Evolutionary conservation across 768 basidiomycete genomes (phyloP).

Genomic region (Exidia glandulosa): DNA sequence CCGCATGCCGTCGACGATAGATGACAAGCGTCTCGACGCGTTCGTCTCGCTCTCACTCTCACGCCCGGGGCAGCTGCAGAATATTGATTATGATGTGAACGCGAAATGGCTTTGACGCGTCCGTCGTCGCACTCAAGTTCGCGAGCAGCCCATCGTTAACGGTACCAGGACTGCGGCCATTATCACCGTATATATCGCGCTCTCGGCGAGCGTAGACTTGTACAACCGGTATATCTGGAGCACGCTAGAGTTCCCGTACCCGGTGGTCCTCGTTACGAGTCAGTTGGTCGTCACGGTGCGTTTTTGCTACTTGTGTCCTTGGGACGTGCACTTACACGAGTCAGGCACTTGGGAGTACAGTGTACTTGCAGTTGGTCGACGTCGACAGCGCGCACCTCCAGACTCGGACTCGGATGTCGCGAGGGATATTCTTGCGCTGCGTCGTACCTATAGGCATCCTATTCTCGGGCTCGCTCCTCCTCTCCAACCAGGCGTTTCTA

Average conservation of each 20-base stretch:
- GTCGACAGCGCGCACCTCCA: slow-evolving; percentile 60
- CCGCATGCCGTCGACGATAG: neutral
- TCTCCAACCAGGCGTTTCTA: slow-evolving; percentile 88
- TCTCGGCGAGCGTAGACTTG: slow-evolving; percentile 83
- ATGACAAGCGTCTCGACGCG: slow-evolving; percentile 7
- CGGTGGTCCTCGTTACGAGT: slow-evolving; percentile 88
- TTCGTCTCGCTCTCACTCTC: slow-evolving; percentile 6
- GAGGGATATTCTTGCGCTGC: slow-evolving; percentile 65
- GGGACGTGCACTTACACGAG: no score
- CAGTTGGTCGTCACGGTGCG: slow-evolving; percentile 21
- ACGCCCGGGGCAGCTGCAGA: no score
- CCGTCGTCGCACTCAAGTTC: no score
- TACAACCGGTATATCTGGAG: slow-evolving; percentile 93
- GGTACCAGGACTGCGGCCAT: slow-evolving; percentile 39
- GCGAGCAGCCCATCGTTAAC: neutral
- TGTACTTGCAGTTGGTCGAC: slow-evolving; percentile 68
- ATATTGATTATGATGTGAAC: neutral
- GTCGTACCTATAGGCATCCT: slow-evolving; percentile 91
- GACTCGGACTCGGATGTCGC: no score
- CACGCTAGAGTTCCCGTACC: slow-evolving; percentile 72
- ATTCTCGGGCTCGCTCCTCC: slow-evolving; percentile 84
- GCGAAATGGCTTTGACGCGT: slow-evolving; percentile 6
- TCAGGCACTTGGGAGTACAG: slow-evolving; percentile 72
- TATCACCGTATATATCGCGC: slow-evolving; percentile 87
- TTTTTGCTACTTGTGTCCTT: no score